A percentile compares a stretch with the other conserved stretches of the same genome.
Evolutionary conservation across 2,329 filamentous ascomycete genomes (phyloP).

Genomic region (Sclerotinia nivalis): DNA sequence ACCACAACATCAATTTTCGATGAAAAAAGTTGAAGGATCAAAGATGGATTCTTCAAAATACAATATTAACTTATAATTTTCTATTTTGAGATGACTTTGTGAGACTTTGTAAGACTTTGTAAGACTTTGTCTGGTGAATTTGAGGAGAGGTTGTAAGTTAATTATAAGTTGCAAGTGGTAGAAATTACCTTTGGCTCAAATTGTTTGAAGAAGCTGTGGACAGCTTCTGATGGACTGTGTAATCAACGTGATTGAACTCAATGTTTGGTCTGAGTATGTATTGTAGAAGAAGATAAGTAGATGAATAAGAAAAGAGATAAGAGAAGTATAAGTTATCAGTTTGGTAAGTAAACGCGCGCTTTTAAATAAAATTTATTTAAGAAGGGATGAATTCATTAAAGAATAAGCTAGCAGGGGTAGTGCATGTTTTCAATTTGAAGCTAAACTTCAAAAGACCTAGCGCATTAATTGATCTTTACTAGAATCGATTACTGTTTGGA

Average conservation of each 20-base stretch:
- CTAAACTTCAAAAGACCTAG: neutral
- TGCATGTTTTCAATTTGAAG: too few relatives aligned
- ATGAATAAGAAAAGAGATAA: neutral
- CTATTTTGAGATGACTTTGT: neutral
- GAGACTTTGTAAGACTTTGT: neutral
- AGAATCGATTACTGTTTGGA: neutral
- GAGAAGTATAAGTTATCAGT: neutral
- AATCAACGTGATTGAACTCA: too few relatives aligned
- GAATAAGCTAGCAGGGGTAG: neutral
- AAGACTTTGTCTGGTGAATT: neutral
- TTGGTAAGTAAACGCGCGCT: neutral
- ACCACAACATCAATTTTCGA: neutral
- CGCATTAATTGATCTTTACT: neutral
- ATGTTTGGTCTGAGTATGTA: too few relatives aligned
- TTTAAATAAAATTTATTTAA: neutral
- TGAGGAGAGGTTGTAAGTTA: too few relatives aligned
- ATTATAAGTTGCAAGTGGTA: too few relatives aligned
- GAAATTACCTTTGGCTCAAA: too few relatives aligned
- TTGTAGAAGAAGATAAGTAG: neutral
- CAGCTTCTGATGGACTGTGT: too few relatives aligned
- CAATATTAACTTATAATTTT: neutral
- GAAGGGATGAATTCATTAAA: too few relatives aligned
- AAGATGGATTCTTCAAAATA: neutral
- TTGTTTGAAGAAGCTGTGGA: too few relatives aligned
- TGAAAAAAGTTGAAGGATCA: neutral